Evolutionary conservation across 768 basidiomycete genomes (phyloP).

Genomic region (Tricholoma terreum): DNA sequence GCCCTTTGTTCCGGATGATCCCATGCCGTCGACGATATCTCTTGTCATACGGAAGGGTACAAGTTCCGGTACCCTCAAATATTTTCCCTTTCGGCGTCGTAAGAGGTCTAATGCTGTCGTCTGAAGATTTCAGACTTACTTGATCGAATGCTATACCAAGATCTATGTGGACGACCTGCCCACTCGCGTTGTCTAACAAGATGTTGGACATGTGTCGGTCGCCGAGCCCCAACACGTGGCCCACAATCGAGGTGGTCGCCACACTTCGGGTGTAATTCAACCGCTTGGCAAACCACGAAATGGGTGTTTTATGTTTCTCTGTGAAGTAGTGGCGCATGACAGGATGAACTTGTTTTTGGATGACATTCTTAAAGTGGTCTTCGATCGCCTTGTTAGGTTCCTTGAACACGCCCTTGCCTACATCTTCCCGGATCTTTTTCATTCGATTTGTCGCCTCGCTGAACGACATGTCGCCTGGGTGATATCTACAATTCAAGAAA

Average conservation of each 20-base stretch:
- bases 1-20: conserved; percentile 83
- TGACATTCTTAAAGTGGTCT: conserved; percentile 32
- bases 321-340: conserved; percentile 96
- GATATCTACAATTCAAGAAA: conserved; percentile 49
- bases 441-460: conserved; percentile 25
- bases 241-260: conserved; percentile 91
- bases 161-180: conserved; percentile 94
- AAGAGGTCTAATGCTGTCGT: background rate
- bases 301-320: conserved; percentile 83
- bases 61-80: conserved; percentile 74
- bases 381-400: conserved; percentile 9
- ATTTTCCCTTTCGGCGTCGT: conserved; percentile 61
- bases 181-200: conserved; percentile 74
- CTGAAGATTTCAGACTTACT: conserved; percentile 36
- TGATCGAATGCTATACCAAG: conserved; percentile 96
- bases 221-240: conserved; percentile 87
- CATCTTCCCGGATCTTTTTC: conserved; percentile 28
- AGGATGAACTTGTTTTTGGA: conserved; percentile 55
- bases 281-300: conserved; percentile 89
- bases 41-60: conserved; percentile 95
- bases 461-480: conserved; percentile 49
- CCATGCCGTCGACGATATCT: conserved; percentile 94
- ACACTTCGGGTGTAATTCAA: conserved; percentile 89
- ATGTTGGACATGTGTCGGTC: conserved; percentile 94
- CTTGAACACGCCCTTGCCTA: conserved; percentile 23